Conservation (phyloP, 169 alveolate species). For the Babesia caballi region DNA sequence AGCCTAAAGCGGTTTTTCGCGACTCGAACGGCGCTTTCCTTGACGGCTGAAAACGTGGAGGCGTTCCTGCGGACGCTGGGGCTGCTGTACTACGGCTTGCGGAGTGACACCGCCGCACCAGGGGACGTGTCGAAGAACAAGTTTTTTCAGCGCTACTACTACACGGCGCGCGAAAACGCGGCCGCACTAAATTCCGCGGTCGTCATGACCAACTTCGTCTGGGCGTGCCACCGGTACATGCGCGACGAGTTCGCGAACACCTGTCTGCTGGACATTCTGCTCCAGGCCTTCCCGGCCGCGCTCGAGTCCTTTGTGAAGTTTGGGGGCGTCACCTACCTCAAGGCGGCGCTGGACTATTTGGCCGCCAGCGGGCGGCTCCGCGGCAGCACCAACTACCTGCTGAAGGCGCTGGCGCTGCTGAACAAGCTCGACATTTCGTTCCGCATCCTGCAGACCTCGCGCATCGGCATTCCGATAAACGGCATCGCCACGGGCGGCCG, state of each 20-base stretch:
- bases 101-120: constrained; percentile 12
- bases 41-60: constrained; percentile 40
- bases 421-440: constrained; percentile 60
- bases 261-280: constrained; percentile 49
- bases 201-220: constrained; percentile 50
- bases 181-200: constrained; percentile 42
- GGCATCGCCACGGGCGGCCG: constrained; percentile 55
- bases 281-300: constrained; percentile 64
- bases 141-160: constrained; percentile 58
- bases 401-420: constrained; percentile 56
- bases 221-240: constrained; percentile 42
- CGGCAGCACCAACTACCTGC: constrained; percentile 39
- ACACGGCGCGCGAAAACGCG: constrained; percentile 59
- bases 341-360: constrained; percentile 32
- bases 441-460: constrained; percentile 49
- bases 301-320: constrained; percentile 38
- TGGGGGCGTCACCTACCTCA: constrained; percentile 49
- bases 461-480: constrained; percentile 59
- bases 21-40: not conserved
- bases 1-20: constrained; percentile 8
- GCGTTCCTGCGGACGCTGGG: constrained; percentile 18
- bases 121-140: constrained; percentile 47
- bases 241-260: constrained; percentile 57
- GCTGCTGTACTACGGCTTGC: constrained; percentile 55
- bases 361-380: constrained; percentile 43